Percentiles rank a stretch among this genome's conserved stretches.
These are phyloP conservation scores for Leishmania arabica DNA, from an alignment of 208 protist genomes.

Conservation along the genomic window DNA sequence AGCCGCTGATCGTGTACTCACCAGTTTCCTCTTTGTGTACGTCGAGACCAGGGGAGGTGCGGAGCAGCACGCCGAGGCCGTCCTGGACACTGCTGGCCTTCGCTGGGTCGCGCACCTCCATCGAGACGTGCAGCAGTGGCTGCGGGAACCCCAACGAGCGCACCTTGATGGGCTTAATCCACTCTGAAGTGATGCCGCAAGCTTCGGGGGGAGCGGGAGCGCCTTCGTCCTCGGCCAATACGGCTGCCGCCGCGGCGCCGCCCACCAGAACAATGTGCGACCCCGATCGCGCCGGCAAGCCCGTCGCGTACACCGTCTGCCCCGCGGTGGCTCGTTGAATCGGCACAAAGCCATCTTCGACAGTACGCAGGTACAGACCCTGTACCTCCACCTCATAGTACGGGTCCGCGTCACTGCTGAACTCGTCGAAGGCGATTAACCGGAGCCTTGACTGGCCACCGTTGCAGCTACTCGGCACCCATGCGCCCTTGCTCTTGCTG, in stretches of 20 bases:
- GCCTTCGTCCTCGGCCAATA: constrained; percentile 38
- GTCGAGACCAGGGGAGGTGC: constrained; percentile 90
- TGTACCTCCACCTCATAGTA: constrained; percentile 52
- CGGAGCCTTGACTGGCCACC: not conserved
- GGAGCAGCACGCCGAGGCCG: constrained; percentile 92
- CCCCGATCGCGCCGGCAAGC: constrained; percentile 47
- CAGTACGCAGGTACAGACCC: constrained; percentile 49
- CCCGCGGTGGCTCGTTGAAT: constrained; percentile 57
- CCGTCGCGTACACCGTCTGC: constrained; percentile 71
- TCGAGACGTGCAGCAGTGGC: constrained; percentile 93
- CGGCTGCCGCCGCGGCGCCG: constrained; percentile 38
- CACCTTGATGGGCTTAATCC: constrained; percentile 56
- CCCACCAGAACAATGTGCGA: constrained; percentile 66
- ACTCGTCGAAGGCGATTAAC: constrained; percentile 69
- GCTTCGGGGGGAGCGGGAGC: constrained; percentile 3
- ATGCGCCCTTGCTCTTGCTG: not conserved
- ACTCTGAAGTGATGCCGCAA: constrained; percentile 21
- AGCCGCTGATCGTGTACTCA: constrained; percentile 97
- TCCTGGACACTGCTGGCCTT: constrained; percentile 95
- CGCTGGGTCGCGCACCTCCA: constrained; percentile 97
- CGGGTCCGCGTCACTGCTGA: constrained; percentile 66
- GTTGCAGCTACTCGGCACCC: not conserved
- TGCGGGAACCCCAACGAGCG: constrained; percentile 27
- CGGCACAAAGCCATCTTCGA: constrained; percentile 50
- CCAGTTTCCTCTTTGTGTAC: constrained; percentile 97